A percentile compares a stretch with the other conserved stretches of the same genome.
Conservation (phyloP, 2,329 filamentous ascomycete species). For the Alternaria arborescens region DNA sequence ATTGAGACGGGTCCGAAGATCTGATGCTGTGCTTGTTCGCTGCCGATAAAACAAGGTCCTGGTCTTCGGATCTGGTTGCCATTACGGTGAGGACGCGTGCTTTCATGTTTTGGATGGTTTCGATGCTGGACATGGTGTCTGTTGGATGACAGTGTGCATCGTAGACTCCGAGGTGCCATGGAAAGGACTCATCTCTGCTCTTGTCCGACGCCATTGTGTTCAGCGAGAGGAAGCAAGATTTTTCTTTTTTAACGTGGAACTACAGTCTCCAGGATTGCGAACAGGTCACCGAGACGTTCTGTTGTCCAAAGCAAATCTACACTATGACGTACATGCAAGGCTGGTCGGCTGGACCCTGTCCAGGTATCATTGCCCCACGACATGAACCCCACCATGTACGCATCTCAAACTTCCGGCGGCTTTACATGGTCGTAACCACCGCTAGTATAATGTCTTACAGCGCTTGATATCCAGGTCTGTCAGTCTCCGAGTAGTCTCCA, state of each 20-base stretch:
- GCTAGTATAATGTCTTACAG: neutral
- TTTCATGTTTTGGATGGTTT: slow-evolving; percentile 70
- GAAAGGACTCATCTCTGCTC: slow-evolving; percentile 54
- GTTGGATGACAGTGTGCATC: slow-evolving; percentile 89
- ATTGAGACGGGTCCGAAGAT: slow-evolving; percentile 34
- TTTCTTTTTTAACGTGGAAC: neutral
- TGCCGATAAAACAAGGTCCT: slow-evolving; percentile 72
- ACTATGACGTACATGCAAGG: slow-evolving; percentile 17
- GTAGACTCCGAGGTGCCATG: slow-evolving; percentile 75
- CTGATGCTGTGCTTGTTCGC: slow-evolving; percentile 64
- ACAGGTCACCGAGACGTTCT: neutral
- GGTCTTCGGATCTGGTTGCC: slow-evolving; percentile 79
- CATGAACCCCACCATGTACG: neutral
- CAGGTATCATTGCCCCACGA: neutral
- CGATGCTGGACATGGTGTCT: slow-evolving; percentile 72
- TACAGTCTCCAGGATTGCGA: no score
- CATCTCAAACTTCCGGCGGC: neutral
- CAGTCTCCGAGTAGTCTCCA: neutral
- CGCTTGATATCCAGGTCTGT: neutral
- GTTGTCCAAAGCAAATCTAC: slow-evolving; percentile 7
- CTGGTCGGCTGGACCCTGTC: slow-evolving; percentile 8
- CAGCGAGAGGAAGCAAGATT: no score
- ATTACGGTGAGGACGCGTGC: slow-evolving; percentile 74
- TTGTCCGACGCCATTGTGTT: slow-evolving; percentile 7
- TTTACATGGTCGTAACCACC: neutral